Percentiles rank a stretch among this genome's conserved stretches.
phyloP scores from a whole-genome alignment of 768 basidiomycete genomes.

The Serendipita sp. region DNA sequence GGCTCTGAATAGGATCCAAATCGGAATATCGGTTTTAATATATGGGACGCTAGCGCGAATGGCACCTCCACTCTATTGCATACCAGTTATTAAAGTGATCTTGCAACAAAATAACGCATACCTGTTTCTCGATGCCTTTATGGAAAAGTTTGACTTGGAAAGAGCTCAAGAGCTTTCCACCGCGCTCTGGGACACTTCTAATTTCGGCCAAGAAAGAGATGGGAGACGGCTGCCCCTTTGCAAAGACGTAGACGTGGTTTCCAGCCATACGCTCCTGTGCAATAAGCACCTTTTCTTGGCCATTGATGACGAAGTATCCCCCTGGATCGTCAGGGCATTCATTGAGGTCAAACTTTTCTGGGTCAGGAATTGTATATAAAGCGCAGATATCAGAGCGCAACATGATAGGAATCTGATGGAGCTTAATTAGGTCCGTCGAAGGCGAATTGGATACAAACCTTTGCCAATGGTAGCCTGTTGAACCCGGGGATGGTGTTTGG shows the following conservation, averaged over 20 bases:
- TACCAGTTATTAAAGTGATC: conserved; percentile 11
- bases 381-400: conserved; percentile 91
- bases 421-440: background rate
- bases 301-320: conserved; percentile 99
- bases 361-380: conserved; percentile 59
- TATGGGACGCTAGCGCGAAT: conserved; percentile 97
- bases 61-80: conserved; percentile 59
- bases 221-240: conserved; percentile 91
- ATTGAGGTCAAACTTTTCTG: conserved; percentile 77
- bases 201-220: conserved; percentile 95
- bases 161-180: conserved; percentile 94
- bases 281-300: conserved; percentile 98
- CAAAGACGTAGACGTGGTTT: conserved; percentile 98
- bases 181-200: conserved; percentile 92
- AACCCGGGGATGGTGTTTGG: conserved; percentile 72
- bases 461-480: conserved; percentile 30
- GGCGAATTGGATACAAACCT: conserved; percentile 31
- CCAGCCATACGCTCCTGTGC: conserved; percentile 99
- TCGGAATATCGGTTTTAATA: conserved; percentile 94
- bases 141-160: conserved; percentile 98
- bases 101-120: conserved; percentile 25
- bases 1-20: conserved; percentile 97
- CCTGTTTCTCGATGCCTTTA: conserved; percentile 72
- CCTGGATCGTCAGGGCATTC: conserved; percentile 98
- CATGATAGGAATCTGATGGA: conserved; percentile 85